phyloP scores from a whole-genome alignment of 257 asterid genomes.

The Misopates orontium region DNA sequence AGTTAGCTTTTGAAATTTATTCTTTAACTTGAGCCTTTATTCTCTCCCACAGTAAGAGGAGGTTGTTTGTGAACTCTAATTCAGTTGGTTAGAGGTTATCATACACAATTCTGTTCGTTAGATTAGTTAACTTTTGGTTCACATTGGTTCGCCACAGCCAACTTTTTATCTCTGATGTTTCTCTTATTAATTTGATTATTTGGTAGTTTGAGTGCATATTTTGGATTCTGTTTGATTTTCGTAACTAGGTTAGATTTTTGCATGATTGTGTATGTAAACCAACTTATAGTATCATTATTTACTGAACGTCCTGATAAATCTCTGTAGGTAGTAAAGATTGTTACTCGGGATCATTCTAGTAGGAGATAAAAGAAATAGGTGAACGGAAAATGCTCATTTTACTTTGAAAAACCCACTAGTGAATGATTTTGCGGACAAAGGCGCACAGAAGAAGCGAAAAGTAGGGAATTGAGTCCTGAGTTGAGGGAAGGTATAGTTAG shows the following conservation, averaged over 20 bases:
- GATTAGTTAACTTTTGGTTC: too few relatives aligned
- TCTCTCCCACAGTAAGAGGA: too few relatives aligned
- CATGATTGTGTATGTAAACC: too few relatives aligned
- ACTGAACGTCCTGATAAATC: constrained; percentile 6
- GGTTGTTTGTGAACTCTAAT: too few relatives aligned
- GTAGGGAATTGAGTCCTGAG: constrained; percentile 3
- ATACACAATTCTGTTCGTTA: too few relatives aligned
- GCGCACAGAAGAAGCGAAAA: constrained; percentile 24
- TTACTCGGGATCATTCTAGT: neutral
- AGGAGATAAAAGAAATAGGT: constrained; percentile 11
- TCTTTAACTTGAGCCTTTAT: too few relatives aligned
- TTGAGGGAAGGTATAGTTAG: neutral
- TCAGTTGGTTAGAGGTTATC: too few relatives aligned
- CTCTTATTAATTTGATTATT: neutral
- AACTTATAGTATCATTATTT: constrained; percentile 5
- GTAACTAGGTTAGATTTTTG: too few relatives aligned
- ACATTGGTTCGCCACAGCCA: neutral
- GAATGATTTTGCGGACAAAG: neutral
- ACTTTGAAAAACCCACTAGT: constrained; percentile 2
- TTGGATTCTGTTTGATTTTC: neutral
- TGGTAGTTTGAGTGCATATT: neutral
- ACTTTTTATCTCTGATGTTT: neutral
- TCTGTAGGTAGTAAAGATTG: constrained; percentile 7
- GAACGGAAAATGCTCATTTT: neutral
- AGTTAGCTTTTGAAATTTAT: too few relatives aligned